These are phyloP conservation scores for Podospora didyma DNA, from an alignment of 495 filamentous ascomycete genomes.

Conservation along the genomic window DNA sequence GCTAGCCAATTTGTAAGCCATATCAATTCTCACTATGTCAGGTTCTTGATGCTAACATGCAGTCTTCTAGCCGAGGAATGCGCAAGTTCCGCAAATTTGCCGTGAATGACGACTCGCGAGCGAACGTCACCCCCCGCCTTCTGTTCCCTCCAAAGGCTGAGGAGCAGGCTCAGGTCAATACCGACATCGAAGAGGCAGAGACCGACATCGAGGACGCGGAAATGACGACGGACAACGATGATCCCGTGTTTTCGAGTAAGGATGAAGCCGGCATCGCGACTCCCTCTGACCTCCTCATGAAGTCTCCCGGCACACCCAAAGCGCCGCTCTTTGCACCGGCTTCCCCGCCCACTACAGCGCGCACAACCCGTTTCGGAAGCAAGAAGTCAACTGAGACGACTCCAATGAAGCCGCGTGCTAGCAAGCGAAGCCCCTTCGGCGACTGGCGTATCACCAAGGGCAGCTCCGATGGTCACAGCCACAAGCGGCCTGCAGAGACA, in stretches of 20 bases:
- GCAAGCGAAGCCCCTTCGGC: constrained; percentile 60
- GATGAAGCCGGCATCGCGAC: constrained; percentile 48
- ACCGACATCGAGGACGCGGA: constrained; percentile 50
- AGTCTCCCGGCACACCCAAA: constrained; percentile 43
- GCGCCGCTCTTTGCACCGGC: constrained; percentile 49
- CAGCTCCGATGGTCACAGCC: constrained; percentile 20
- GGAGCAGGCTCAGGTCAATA: constrained; percentile 42
- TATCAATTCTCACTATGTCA: neutral
- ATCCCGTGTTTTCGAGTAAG: constrained; percentile 48
- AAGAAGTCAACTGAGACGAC: constrained; percentile 25
- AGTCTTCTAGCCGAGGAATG: constrained; percentile 72
- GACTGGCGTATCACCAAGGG: constrained; percentile 61
- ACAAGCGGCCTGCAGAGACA: constrained; percentile 45
- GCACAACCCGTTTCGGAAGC: constrained; percentile 44
- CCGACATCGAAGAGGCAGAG: constrained; percentile 52
- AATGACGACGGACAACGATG: constrained; percentile 47
- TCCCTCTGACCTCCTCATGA: constrained; percentile 25
- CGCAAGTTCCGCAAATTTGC: constrained; percentile 71
- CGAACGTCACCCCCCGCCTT: constrained; percentile 75
- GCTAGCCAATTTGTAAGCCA: constrained; percentile 80
- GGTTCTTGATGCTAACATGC: constrained; percentile 16
- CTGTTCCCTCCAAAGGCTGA: constrained; percentile 65
- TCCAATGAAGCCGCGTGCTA: constrained; percentile 26
- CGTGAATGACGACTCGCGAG: constrained; percentile 45
- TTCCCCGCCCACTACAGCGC: constrained; percentile 52